phyloP scores from a whole-genome alignment of 75 land plant genomes.

The Isoetes taiwanensis region DNA sequence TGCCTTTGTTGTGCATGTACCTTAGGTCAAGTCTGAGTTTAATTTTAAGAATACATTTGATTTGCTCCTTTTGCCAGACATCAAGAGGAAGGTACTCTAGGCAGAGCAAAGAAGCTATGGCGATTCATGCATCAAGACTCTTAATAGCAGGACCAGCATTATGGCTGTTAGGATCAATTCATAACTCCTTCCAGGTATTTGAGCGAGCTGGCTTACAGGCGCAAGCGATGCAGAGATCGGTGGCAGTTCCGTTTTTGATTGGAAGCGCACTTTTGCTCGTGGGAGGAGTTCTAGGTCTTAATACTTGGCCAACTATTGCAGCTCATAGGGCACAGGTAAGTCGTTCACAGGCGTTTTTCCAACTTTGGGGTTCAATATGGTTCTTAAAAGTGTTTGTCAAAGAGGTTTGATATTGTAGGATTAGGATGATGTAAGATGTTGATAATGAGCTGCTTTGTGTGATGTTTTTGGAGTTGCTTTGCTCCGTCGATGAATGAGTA shows the following conservation, averaged over 20 bases:
- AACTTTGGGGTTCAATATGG: no score
- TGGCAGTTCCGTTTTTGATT: slow-evolving; percentile 49
- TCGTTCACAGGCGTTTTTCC: no score
- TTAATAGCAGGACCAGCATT: slow-evolving; percentile 66
- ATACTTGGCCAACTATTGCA: slow-evolving; percentile 13
- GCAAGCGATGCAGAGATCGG: slow-evolving; percentile 52
- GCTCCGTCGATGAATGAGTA: no score
- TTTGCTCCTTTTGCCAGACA: not conserved
- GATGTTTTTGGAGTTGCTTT: no score
- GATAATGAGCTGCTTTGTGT: no score
- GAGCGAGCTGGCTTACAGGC: slow-evolving; percentile 49
- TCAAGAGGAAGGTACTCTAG: not conserved
- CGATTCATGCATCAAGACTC: slow-evolving; percentile 35
- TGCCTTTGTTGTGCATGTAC: no score
- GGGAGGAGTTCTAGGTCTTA: slow-evolving; percentile 28
- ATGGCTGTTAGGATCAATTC: slow-evolving; percentile 72
- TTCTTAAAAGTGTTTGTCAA: no score
- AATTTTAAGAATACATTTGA: not conserved
- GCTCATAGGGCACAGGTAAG: no score
- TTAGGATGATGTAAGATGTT: no score
- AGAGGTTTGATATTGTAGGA: no score
- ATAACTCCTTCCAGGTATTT: slow-evolving; percentile 65
- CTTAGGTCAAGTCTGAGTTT: no score
- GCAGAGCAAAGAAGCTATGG: slow-evolving; percentile 8
- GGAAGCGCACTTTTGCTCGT: slow-evolving; percentile 47